These are phyloP conservation scores for Oehlia diaphana DNA, from an alignment of 192 early-diverging fungal species.

Conservation along the genomic window DNA sequence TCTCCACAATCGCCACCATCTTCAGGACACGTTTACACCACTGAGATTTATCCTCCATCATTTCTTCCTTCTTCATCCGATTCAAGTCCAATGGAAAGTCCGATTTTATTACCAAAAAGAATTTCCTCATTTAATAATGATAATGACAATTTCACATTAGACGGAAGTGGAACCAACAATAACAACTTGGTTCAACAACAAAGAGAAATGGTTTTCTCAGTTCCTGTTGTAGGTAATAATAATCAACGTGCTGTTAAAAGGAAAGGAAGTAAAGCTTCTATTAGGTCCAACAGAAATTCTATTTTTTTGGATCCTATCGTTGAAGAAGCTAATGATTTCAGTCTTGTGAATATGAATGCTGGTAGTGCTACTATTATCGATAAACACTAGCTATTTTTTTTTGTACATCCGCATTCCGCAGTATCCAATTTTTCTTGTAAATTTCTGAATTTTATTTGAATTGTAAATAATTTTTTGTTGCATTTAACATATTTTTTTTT, in stretches of 20 bases:
- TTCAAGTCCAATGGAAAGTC: conserved; percentile 11
- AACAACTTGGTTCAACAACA: not conserved
- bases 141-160: conserved; percentile 8
- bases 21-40: conserved; percentile 18
- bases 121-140: not conserved
- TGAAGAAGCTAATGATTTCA: conserved; percentile 1
- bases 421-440: not conserved
- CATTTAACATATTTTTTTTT: not conserved
- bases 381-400: not conserved
- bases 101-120: not conserved
- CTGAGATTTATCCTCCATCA: conserved; percentile 15
- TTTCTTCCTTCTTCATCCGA: conserved; percentile 16
- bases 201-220: not conserved
- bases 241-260: not conserved
- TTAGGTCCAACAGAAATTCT: conserved; percentile 11
- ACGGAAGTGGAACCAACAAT: not conserved
- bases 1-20: not conserved
- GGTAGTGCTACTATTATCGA: not conserved
- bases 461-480: not conserved
- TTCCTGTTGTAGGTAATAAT: not conserved
- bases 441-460: too few species aligned
- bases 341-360: not conserved
- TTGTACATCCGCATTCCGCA: not conserved
- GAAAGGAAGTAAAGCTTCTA: not conserved
- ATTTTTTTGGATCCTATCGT: conserved; percentile 15